Base-by-base conservation (phyloP, 2,329 filamentous ascomycete species). In the Huntiella bhutanensis region DNA sequence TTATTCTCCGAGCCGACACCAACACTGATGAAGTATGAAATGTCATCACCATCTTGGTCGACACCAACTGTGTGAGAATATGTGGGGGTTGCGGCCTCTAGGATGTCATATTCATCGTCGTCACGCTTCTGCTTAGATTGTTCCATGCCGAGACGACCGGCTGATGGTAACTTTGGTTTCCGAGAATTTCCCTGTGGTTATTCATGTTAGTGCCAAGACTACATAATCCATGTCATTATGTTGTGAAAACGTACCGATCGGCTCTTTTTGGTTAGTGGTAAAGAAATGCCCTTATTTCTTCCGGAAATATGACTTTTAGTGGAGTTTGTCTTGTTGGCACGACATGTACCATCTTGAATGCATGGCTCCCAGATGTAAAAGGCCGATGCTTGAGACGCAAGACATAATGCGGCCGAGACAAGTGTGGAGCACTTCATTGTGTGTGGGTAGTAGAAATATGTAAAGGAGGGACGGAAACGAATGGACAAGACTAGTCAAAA, bases 31-130 rank as follows among this genome's bases (percentile, higher is more conserved):
- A 80, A 80, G 59, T 81, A 80, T 1, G 75, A 76, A 53, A 70
- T 76, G 55, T 81, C 77, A 12, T 70, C 71, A 12, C 75, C 76
- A 55, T 80, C 75, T 55, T 81, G 76, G 54, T 71, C 59, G 46
- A 81, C 64, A 7, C 73, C 73, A 7, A 64, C 67, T 36, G 68
- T 69, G 53, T 71, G 63, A 32, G 65, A 57, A 11, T 62, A 59
- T 0, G 62, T 60, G 0, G 74, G 64, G 1, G 64, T 55, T 8
- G 54, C 58, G 1, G 73, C 70, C 17, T 63, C 54, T 52, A 67
- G 62, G 10, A 75, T 57, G 2, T 60, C 54, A 53, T 69, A 76
- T 2, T 59, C 55, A 53, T 71, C 73, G 12, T 57, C 35, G 22
- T 40, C 58, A 51, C 70, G 62, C 49, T 59, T 64, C 4, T 57